A percentile compares a stretch with the other conserved stretches of the same genome.
These are phyloP conservation scores for Russula sp. DNA, from an alignment of 768 basidiomycete genomes.

Conservation along the genomic window DNA sequence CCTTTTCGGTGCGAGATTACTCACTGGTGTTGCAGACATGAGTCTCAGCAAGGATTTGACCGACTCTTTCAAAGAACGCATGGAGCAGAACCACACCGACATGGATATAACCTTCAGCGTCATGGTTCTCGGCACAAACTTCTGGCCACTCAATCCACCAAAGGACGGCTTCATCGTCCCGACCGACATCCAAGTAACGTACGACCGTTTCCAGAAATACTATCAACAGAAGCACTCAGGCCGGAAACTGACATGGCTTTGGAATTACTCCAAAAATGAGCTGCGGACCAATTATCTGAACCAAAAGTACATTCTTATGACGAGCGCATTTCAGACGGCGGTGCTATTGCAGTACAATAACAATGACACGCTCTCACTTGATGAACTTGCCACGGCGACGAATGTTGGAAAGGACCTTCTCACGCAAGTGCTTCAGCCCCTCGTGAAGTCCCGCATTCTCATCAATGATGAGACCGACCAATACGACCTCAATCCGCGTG, in stretches of 20 bases:
- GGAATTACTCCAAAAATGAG: slow-evolving; percentile 98
- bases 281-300: slow-evolving; percentile 88
- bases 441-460: slow-evolving; percentile 83
- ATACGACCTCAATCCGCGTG: slow-evolving; percentile 88
- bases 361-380: slow-evolving; percentile 78
- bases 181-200: slow-evolving; percentile 78
- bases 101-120: slow-evolving; percentile 88
- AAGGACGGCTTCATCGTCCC: slow-evolving; percentile 87
- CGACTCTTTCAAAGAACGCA: slow-evolving; percentile 90
- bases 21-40: slow-evolving; percentile 60
- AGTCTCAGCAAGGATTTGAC: slow-evolving; percentile 93
- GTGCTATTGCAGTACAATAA: slow-evolving; percentile 94
- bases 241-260: slow-evolving; percentile 94
- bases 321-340: slow-evolving; percentile 92
- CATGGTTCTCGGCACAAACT: slow-evolving; percentile 92
- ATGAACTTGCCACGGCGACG: slow-evolving; percentile 78
- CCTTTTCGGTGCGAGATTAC: background rate
- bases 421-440: slow-evolving; percentile 56
- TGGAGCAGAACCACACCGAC: slow-evolving; percentile 82
- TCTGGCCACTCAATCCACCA: slow-evolving; percentile 90
- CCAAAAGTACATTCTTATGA: slow-evolving; percentile 96
- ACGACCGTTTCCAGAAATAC: slow-evolving; percentile 89
- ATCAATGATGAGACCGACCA: slow-evolving; percentile 85
- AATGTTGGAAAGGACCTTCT: slow-evolving; percentile 77
- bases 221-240: slow-evolving; percentile 94